Conservation (phyloP, 2,329 filamentous ascomycete species). For the Lasiodiplodia gonubiensis region DNA sequence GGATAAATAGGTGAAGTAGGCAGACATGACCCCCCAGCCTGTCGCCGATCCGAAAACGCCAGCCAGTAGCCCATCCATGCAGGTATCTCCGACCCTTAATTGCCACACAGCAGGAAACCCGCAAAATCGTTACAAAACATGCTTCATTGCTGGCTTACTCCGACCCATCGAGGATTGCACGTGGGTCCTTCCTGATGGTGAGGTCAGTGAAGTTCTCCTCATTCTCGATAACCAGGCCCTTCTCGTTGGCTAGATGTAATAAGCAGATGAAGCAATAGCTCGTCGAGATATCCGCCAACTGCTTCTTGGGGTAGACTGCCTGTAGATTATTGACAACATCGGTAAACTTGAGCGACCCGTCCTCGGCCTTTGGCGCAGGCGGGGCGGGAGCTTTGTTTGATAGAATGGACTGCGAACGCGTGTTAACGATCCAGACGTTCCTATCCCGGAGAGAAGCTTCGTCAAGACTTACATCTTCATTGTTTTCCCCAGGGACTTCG, state of each 20-base stretch:
- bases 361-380: constrained; percentile 50
- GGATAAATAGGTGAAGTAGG: not conserved
- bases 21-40: not conserved
- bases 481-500: constrained; percentile 31
- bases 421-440: not conserved
- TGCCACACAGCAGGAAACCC: not conserved
- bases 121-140: not conserved
- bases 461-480: constrained; percentile 42
- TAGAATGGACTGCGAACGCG: not conserved
- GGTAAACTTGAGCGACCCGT: constrained; percentile 77
- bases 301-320: constrained; percentile 80
- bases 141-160: not conserved
- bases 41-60: constrained; percentile 3
- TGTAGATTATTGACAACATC: constrained; percentile 89
- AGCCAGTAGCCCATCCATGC: not conserved
- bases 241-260: constrained; percentile 90
- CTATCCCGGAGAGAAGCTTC: not conserved
- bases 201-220: constrained; percentile 58
- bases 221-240: constrained; percentile 79
- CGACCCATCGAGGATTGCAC: constrained; percentile 4
- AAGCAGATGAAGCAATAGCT: constrained; percentile 92
- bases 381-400: constrained; percentile 4
- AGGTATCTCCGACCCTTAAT: not conserved
- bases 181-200: constrained; percentile 52
- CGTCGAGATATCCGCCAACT: constrained; percentile 93